A percentile compares a stretch with the other conserved stretches of the same genome.
These are phyloP conservation scores for Solanum dulcamara DNA, from an alignment of 257 asterid genomes.

Conservation along the genomic window DNA sequence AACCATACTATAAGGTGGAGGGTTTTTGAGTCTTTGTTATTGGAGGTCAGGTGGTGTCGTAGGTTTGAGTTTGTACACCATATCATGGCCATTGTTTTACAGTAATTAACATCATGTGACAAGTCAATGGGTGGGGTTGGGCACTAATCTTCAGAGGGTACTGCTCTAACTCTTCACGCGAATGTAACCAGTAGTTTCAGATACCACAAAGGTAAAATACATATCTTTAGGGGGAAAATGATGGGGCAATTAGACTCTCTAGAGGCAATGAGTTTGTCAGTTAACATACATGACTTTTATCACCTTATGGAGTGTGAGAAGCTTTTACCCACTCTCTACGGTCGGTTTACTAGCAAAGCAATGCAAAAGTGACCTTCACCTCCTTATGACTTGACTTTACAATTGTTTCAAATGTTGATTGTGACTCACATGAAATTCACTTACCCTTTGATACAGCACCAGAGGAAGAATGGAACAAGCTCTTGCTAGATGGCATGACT, in stretches of 20 bases:
- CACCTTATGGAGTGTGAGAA: neutral
- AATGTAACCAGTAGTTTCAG: neutral
- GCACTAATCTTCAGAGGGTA: neutral
- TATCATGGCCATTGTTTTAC: no score
- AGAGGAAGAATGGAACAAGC: conserved; percentile 73
- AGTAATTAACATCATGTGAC: no score
- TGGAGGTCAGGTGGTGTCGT: neutral
- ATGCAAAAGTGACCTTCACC: no score
- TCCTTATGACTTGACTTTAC: neutral
- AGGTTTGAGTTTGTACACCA: neutral
- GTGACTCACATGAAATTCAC: neutral
- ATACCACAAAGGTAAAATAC: neutral
- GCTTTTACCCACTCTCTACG: neutral
- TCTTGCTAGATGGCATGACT: conserved; percentile 52
- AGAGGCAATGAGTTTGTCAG: neutral
- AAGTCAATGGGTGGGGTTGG: neutral
- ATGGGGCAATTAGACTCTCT: neutral
- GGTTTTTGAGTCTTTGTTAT: neutral
- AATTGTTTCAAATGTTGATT: neutral
- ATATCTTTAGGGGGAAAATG: neutral
- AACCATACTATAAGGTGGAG: neutral
- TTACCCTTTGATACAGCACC: conserved; percentile 40
- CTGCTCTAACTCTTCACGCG: neutral
- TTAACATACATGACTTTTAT: neutral
- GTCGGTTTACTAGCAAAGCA: neutral